Evolutionary conservation across 306 rosid genomes (phyloP).

Genomic region (Aeschynomene evenia): DNA sequence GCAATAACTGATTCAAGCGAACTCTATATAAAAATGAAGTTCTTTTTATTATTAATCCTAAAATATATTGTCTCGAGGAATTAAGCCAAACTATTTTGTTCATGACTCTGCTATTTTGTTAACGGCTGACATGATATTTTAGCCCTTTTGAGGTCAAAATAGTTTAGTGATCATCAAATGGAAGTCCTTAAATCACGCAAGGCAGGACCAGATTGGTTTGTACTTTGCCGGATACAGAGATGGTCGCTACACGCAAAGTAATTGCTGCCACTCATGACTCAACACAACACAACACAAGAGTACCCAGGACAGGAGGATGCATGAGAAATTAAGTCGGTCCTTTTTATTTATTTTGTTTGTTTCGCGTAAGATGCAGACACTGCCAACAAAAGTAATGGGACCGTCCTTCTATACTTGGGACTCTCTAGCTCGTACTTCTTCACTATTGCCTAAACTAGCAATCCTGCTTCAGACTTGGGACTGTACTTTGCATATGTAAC

Average conservation of each 20-base stretch:
- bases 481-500: not conserved
- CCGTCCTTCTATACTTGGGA: not conserved
- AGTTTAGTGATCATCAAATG: not conserved
- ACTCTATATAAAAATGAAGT: too few species aligned
- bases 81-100: not conserved
- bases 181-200: not conserved
- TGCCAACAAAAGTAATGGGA: not conserved
- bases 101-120: not conserved
- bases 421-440: not conserved
- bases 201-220: too few species aligned
- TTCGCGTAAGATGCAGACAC: not conserved
- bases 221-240: not conserved
- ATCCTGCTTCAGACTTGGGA: not conserved
- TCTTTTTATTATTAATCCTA: too few species aligned
- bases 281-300: too few species aligned
- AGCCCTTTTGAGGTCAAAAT: too few species aligned
- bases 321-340: not conserved
- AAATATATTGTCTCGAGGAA: too few species aligned
- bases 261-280: not conserved
- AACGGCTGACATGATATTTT: too few species aligned
- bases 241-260: not conserved
- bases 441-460: slow-evolving; percentile 32
- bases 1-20: too few species aligned
- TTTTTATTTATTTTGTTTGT: not conserved
- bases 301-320: too few species aligned